Evolutionary conservation across 768 basidiomycete genomes (phyloP).

Genomic region (Jaapia argillacea): DNA sequence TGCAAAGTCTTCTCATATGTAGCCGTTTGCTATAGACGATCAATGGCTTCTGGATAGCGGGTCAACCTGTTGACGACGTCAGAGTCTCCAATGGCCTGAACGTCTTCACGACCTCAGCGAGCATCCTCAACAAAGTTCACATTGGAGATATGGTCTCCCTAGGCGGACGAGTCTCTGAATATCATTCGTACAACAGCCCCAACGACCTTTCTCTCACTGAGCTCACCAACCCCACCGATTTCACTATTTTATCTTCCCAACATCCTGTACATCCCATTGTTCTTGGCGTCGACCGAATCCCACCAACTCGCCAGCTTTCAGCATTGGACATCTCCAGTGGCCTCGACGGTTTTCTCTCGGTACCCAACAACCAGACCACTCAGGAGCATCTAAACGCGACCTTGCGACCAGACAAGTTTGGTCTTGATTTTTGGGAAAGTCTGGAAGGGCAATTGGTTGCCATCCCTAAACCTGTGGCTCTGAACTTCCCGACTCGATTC

Average conservation of each 20-base stretch:
- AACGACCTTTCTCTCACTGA: constrained; percentile 44
- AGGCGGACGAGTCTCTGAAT: constrained; percentile 37
- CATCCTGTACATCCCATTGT: constrained; percentile 38
- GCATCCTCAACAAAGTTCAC: constrained; percentile 25
- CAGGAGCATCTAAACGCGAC: constrained; percentile 35
- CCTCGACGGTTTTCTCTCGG: constrained; percentile 42
- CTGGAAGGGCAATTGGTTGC: constrained; percentile 50
- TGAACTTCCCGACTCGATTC: constrained; percentile 41
- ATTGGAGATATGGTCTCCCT: constrained; percentile 41
- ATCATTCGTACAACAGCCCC: constrained; percentile 29
- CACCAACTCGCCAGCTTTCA: constrained; percentile 38
- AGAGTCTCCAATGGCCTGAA: constrained; percentile 42
- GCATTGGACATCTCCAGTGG: constrained; percentile 33
- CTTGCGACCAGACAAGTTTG: constrained; percentile 39
- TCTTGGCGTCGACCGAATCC: constrained; percentile 41
- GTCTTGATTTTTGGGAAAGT: constrained; percentile 57
- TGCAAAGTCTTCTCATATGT: background rate
- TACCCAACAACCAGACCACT: constrained; percentile 41
- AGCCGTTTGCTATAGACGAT: constrained; percentile 31
- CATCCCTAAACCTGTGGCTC: constrained; percentile 34
- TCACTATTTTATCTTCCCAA: constrained; percentile 32
- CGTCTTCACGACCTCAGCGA: constrained; percentile 33
- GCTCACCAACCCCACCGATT: constrained; percentile 31
- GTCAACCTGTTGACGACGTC: constrained; percentile 30
- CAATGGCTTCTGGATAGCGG: constrained; percentile 39